These are phyloP conservation scores for Pharus latifolius DNA, from an alignment of 176 grass and related monocot genomes.

Conservation along the genomic window DNA sequence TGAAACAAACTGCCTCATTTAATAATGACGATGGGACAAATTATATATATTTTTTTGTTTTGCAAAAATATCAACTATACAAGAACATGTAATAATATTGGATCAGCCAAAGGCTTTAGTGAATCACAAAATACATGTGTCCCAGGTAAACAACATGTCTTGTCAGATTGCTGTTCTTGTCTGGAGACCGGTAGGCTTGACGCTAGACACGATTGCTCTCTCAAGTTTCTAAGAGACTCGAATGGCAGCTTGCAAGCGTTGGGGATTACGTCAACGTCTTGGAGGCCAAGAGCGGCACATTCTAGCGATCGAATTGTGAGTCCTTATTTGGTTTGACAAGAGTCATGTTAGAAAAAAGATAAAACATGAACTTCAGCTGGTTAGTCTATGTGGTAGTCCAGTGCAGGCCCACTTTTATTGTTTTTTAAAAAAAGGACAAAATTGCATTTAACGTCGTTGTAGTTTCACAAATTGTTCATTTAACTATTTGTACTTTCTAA, in stretches of 20 bases:
- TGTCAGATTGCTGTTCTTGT: conserved; percentile 25
- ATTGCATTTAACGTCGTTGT: too few species aligned
- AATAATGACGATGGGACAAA: too few species aligned
- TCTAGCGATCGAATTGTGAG: not conserved
- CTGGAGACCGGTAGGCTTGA: conserved; percentile 10
- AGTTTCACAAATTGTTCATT: too few species aligned
- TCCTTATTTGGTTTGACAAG: not conserved
- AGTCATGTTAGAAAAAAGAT: not conserved
- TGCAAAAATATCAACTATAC: too few species aligned
- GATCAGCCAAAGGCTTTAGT: too few species aligned
- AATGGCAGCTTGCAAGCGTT: not conserved
- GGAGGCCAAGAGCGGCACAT: not conserved
- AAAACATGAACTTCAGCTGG: conserved; percentile 1
- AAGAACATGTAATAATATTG: too few species aligned
- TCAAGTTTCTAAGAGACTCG: not conserved
- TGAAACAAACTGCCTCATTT: too few species aligned
- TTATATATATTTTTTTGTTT: too few species aligned
- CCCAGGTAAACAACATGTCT: conserved; percentile 5
- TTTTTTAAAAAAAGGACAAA: too few species aligned
- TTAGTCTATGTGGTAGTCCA: too few species aligned
- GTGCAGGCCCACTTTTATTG: too few species aligned
- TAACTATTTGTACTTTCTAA: too few species aligned
- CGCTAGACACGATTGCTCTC: not conserved
- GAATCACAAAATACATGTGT: not conserved
- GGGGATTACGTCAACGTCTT: conserved; percentile 24